phyloP scores from a whole-genome alignment of 768 basidiomycete species.

The Russula abietina region DNA sequence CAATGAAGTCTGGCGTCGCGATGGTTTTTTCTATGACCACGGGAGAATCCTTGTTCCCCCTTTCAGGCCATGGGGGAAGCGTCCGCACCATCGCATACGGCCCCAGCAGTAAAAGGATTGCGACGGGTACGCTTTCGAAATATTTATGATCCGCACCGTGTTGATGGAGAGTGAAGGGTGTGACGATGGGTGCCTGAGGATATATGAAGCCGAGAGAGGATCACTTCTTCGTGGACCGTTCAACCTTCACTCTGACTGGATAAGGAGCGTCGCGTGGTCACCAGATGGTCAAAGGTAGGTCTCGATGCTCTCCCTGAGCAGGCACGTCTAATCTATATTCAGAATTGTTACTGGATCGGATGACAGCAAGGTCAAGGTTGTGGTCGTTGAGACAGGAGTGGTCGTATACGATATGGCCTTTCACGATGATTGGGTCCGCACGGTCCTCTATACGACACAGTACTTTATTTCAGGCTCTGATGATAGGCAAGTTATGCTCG shows the following conservation, averaged over 20 bases:
- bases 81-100: constrained; percentile 9
- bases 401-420: constrained; percentile 12
- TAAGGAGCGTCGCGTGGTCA: constrained; percentile 29
- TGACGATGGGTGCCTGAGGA: constrained; percentile 23
- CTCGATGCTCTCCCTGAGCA: neutral
- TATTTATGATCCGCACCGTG: too few relatives aligned
- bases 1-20: neutral
- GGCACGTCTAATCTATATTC: neutral
- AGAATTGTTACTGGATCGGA: constrained; percentile 19
- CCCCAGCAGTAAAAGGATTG: constrained; percentile 17
- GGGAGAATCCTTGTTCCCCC: constrained; percentile 7
- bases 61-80: neutral
- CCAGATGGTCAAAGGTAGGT: constrained; percentile 24
- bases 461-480: constrained; percentile 13
- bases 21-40: neutral
- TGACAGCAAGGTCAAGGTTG: constrained; percentile 16
- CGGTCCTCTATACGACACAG: neutral
- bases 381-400: constrained; percentile 1
- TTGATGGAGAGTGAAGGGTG: constrained; percentile 7
- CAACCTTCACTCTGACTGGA: constrained; percentile 22
- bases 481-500: neutral
- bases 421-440: constrained; percentile 15
- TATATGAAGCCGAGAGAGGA: constrained; percentile 29
- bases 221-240: constrained; percentile 16
- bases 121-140: constrained; percentile 8